These are phyloP conservation scores for Penicillium glabrum DNA, from an alignment of 2,329 filamentous ascomycete genomes.

Conservation along the genomic window DNA sequence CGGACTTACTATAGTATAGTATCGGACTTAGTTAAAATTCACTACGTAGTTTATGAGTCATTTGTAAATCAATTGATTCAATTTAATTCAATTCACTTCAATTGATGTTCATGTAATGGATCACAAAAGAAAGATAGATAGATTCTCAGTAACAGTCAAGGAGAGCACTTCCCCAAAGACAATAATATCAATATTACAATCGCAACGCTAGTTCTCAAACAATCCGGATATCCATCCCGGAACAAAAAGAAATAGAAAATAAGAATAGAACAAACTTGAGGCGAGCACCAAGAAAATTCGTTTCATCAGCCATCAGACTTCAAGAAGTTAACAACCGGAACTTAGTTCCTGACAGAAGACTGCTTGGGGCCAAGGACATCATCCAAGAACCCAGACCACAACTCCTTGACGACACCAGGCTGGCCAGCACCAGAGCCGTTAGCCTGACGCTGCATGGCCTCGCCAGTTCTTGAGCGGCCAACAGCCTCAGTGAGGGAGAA, in stretches of 20 bases:
- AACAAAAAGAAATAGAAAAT: neutral
- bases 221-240: neutral
- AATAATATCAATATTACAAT: conserved; percentile 14
- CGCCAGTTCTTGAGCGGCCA: conserved; percentile 37
- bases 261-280: conserved; percentile 2
- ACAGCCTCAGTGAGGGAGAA: conserved; percentile 56
- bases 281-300: conserved; percentile 8
- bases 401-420: conserved; percentile 32
- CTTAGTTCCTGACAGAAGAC: conserved; percentile 4
- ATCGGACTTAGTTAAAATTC: neutral
- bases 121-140: neutral
- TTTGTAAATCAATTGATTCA: neutral
- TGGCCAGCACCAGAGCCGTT: conserved; percentile 26
- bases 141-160: neutral
- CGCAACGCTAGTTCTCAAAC: conserved; percentile 19
- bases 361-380: conserved; percentile 39
- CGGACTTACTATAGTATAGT: neutral
- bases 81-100: neutral
- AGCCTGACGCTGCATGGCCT: conserved; percentile 37
- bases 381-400: conserved; percentile 39
- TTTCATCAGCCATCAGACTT: conserved; percentile 2
- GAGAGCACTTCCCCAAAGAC: conserved; percentile 1
- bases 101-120: neutral
- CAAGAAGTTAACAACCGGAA: neutral
- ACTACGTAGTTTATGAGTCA: neutral